Base-by-base conservation (phyloP, 495 filamentous ascomycete species). In the Aspergillus haitiensis region DNA sequence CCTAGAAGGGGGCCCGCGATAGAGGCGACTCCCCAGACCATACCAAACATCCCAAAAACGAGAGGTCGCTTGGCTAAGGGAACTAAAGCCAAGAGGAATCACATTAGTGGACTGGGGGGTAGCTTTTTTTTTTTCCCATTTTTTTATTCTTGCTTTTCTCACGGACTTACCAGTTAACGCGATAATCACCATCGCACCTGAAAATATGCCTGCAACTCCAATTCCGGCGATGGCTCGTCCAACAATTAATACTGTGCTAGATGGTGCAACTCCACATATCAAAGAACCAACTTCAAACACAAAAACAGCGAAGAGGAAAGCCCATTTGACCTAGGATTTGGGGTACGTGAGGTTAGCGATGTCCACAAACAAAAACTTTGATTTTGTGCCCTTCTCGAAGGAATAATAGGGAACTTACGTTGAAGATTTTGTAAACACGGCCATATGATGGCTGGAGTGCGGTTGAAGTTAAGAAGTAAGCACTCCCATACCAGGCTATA, bases 191-290 rank as follows among this genome's bases (percentile, higher is more conserved):
- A 92, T 74, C 0, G 84, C 83, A 5, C 91, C 92, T 1, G 84
- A 84, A 68, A 89, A 90, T 56, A 94, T 85, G 45, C 89, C 92
- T 3, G 88, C 86, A 21, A 78, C 78, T 7, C 89, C 90, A 33
- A 90, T 61, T 10, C 90, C 90, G 12, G 88, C 85, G 42, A 93
- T 75, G 13, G 90, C 88, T n/a, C 90, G 82, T 6, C 90, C 90
- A 56, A 90, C 66, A 65, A 93, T 92, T 31, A 94, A 76, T 9
- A 82, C 80, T 1, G 77, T 72, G 9, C 84, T 88, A 47, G 72
- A 83, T 0, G 87, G 84, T 6, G 90, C 87, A 4, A 82, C 81
- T 50, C 81, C 89, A 67, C 88, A 92, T 54, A 93, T 75, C 39
- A 87, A 66, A 27, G 82, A 86, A 21, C 89, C 89, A 34, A 90